Evolutionary conservation across 1,284 basidiomycete genomes (phyloP), one percentile per base, ranked within the genome.

Genomic region (Puccinia sorghi): DNA sequence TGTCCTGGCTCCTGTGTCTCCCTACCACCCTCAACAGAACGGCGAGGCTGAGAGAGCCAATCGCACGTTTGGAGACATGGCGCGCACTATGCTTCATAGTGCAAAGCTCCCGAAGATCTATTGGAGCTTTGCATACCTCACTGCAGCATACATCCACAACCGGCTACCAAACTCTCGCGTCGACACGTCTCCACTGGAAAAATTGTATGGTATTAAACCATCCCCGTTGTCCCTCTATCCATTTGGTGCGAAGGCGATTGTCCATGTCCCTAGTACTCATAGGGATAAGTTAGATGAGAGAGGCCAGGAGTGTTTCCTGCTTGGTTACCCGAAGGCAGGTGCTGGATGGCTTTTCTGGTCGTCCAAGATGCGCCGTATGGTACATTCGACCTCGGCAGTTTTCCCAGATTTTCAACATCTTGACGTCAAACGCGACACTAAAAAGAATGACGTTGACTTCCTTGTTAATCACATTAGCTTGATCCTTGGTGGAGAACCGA

Each of bases 1-100:
- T 1, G n/a, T 22, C 0, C 43, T 66, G 9, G 63, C 63, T 0
- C 63, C 63, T 0, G 25, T 66, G 0, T 22, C 63, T 0, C 69
- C 69, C 0, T 71, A 71, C n/a, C 22, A 46, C 25, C 69, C 69
- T 4, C 25, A 71, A 11, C 69, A 71, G 22, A 71, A 71, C 37
- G 69, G 69, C 0, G 69, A 52, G 17, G 69, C 69, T 4, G 48
- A 71, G 54, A 2, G 69, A 20, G 48, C 54, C 12, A 71, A 71
- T 8, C 22, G 48, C 1, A 71, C 52, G 1, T 15, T 71, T 9
- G 52, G 69, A 2, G 69, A 71, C 22, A 71, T 71, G 69, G 69
- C 48, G n/a, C 2, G 48, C 2, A 52, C 69, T 1, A 52, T 71
- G 69, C n/a, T 71, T 0, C 69, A 71, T 22, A 5, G 2, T 5